phyloP scores from a whole-genome alignment of 2,329 filamentous ascomycete genomes.

The Pezicula neosporulosa region DNA sequence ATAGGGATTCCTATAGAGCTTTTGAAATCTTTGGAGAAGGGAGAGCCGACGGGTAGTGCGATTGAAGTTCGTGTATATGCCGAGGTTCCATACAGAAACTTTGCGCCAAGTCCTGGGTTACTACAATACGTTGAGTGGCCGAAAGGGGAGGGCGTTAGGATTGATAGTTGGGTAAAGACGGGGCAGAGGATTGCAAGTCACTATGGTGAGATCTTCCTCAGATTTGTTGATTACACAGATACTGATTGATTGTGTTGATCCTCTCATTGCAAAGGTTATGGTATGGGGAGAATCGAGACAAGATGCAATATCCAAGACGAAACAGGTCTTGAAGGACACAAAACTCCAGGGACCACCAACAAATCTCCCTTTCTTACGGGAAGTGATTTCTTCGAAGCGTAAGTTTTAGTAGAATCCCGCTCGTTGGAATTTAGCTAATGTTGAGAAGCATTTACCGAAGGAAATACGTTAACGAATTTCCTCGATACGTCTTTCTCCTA shows the following conservation, averaged over 20 bases:
- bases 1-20: constrained; percentile 38
- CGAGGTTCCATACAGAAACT: constrained; percentile 62
- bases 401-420: too few relatives aligned
- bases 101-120: constrained; percentile 50
- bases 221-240: too few relatives aligned
- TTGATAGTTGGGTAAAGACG: constrained; percentile 67
- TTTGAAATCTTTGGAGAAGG: constrained; percentile 9
- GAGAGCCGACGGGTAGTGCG: constrained; percentile 56
- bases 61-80: constrained; percentile 73
- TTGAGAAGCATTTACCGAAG: constrained; percentile 20
- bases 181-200: constrained; percentile 70
- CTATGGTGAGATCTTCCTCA: constrained; percentile 42
- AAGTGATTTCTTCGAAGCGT: constrained; percentile 40
- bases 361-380: constrained; percentile 49
- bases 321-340: constrained; percentile 53
- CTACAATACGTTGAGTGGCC: constrained; percentile 31
- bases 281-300: constrained; percentile 56
- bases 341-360: constrained; percentile 51
- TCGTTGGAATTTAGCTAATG: too few relatives aligned
- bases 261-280: constrained; percentile 71
- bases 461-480: constrained; percentile 33
- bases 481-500: constrained; percentile 28
- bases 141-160: constrained; percentile 37
- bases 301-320: constrained; percentile 62
- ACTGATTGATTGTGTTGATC: constrained; percentile 34